These are phyloP conservation scores for Baudoinia panamericana DNA, from an alignment of 495 filamentous ascomycete species.

Conservation along the genomic window DNA sequence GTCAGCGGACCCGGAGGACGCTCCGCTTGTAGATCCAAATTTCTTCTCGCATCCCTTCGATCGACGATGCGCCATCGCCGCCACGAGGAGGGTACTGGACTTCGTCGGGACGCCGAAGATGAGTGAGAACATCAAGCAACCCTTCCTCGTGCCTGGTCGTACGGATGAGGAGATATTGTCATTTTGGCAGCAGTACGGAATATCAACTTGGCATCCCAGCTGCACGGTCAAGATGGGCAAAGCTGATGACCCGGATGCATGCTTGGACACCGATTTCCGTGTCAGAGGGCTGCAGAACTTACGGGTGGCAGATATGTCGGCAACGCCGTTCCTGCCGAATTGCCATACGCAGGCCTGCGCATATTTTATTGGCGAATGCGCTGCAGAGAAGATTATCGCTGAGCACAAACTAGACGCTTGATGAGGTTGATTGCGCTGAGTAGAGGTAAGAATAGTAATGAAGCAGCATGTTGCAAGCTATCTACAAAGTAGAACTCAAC, in stretches of 20 bases:
- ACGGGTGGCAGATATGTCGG: slow-evolving; percentile 21
- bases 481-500: too few relatives aligned
- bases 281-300: slow-evolving; percentile 18
- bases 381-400: slow-evolving; percentile 7
- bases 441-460: too few relatives aligned
- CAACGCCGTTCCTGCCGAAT: slow-evolving; percentile 15
- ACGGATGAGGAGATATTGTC: slow-evolving; percentile 11
- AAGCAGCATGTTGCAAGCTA: too few relatives aligned
- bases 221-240: slow-evolving; percentile 22
- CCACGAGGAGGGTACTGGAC: slow-evolving; percentile 5
- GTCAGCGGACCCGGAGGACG: slow-evolving; percentile 40
- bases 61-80: slow-evolving; percentile 3
- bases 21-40: slow-evolving; percentile 44
- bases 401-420: too few relatives aligned
- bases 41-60: slow-evolving; percentile 33
- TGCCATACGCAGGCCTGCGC: slow-evolving; percentile 10
- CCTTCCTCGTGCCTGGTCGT: neutral
- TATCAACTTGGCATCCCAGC: slow-evolving; percentile 17
- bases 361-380: slow-evolving; percentile 20
- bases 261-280: slow-evolving; percentile 15
- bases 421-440: too few relatives aligned
- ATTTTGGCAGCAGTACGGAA: neutral
- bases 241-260: slow-evolving; percentile 2
- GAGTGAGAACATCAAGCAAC: neutral
- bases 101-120: slow-evolving; percentile 4